Base-by-base conservation (phyloP, 345 rosid genomes). In the Rubroshorea leprosula region DNA sequence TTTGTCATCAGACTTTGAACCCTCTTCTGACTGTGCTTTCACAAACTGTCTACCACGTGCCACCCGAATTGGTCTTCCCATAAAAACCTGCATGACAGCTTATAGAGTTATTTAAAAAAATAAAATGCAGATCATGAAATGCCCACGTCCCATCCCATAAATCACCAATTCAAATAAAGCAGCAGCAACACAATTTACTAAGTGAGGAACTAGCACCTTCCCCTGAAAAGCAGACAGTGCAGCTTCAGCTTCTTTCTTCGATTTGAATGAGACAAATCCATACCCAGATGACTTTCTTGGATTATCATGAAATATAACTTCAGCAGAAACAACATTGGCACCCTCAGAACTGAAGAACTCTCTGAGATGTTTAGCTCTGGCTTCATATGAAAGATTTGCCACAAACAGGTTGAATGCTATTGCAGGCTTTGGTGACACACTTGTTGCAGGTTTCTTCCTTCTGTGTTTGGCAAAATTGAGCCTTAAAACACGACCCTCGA, bases 181-280 rank as follows among this genome's bases (percentile, higher is more conserved):
- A 58, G 27, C 29, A 46, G 25, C 35, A 29, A 9, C 41, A 2
- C 1, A 10, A 35, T 35, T 4, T 35, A 35, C n/a, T n/a, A n/a
- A 60, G 52, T 14, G 11, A 9, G 46, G 29, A 5, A 64, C 53
- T 72, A 89, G n/a, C n/a, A n/a, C 97, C 95, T 89, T 86, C 56
- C 78, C 95, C 68, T 80, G 71, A 52, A 80, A 82, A 49, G 80
- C 55, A 68, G 76, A 39, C 54, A 86, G 62, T 3, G 92, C 92
- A 14, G 66, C 74, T 14, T 89, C 92, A 5, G 92, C 97, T 51
- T 70, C 81, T 72, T 75, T 84, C 75, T 81, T 86, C 70, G 80
- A 69, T 72, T 82, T 83, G 77, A 89, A 86, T 46, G 91, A 69
- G 39, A 86, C 92, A 79, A 89, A 84, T 12, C 92, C 95, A 56